phyloP scores from a whole-genome alignment of 768 basidiomycete species.

The Tylopilus balloui region DNA sequence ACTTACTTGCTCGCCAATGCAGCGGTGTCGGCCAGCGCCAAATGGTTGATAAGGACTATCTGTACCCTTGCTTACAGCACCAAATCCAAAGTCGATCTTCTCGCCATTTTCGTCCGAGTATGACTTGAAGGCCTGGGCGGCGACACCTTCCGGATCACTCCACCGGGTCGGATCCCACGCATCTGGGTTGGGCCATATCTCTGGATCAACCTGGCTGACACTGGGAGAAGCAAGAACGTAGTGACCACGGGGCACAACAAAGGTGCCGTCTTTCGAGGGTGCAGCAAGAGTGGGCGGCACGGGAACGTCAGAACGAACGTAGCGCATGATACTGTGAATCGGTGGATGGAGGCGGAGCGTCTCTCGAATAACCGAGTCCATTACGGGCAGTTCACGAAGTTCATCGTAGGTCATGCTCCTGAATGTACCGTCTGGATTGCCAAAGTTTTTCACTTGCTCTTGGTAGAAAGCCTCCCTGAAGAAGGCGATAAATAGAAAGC shows the following conservation, averaged over 20 bases:
- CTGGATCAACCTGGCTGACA: slow-evolving; percentile 82
- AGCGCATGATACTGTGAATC: slow-evolving; percentile 93
- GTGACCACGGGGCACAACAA: slow-evolving; percentile 86
- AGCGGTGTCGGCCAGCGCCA: slow-evolving; percentile 93
- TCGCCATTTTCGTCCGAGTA: slow-evolving; percentile 76
- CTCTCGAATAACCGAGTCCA: slow-evolving; percentile 90
- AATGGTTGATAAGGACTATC: slow-evolving; percentile 97
- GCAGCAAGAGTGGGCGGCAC: slow-evolving; percentile 79
- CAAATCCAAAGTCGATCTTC: slow-evolving; percentile 96
- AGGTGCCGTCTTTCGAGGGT: slow-evolving; percentile 66
- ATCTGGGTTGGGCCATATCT: slow-evolving; percentile 68
- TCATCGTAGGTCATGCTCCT: slow-evolving; percentile 83
- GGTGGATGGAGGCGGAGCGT: slow-evolving; percentile 92
- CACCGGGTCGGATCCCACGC: slow-evolving; percentile 82
- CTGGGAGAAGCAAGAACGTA: slow-evolving; percentile 87
- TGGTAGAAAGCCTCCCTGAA: slow-evolving; percentile 75
- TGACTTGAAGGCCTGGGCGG: slow-evolving; percentile 68
- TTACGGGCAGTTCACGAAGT: slow-evolving; percentile 72
- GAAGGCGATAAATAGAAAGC: neutral
- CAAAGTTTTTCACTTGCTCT: slow-evolving; percentile 84
- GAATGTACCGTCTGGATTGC: slow-evolving; percentile 74
- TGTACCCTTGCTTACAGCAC: slow-evolving; percentile 92
- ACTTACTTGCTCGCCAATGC: slow-evolving; percentile 83
- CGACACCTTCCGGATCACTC: slow-evolving; percentile 80
- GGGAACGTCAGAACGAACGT: slow-evolving; percentile 79